phyloP scores from a whole-genome alignment of 306 rosid species.

The Gynostemma pentaphyllum region DNA sequence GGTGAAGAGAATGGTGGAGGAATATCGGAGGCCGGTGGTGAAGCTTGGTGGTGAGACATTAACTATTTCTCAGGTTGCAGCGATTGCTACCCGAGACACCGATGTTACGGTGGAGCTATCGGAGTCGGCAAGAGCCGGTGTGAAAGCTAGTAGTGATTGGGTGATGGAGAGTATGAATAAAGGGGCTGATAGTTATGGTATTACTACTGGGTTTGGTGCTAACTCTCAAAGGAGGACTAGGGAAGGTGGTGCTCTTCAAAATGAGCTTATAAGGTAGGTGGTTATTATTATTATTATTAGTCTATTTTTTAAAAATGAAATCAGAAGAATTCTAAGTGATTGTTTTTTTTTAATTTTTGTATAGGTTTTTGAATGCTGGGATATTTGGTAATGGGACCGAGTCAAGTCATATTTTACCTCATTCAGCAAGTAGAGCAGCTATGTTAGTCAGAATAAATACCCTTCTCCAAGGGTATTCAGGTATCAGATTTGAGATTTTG shows the following conservation, averaged over 20 bases:
- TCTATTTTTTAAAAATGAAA: too few relatives aligned
- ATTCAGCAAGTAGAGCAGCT: slow-evolving; percentile 66
- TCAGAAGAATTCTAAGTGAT: too few relatives aligned
- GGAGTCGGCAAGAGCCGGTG: slow-evolving; percentile 53
- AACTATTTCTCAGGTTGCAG: slow-evolving; percentile 73
- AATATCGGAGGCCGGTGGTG: slow-evolving; percentile 51
- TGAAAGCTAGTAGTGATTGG: slow-evolving; percentile 91
- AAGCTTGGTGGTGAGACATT: slow-evolving; percentile 52
- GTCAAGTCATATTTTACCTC: slow-evolving; percentile 57
- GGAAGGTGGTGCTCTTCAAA: slow-evolving; percentile 79
- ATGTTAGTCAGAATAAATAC: slow-evolving; percentile 79
- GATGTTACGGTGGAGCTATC: slow-evolving; percentile 53
- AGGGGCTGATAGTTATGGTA: slow-evolving; percentile 73
- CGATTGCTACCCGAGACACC: slow-evolving; percentile 33
- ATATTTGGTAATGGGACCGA: slow-evolving; percentile 63
- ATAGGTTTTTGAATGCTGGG: slow-evolving; percentile 87
- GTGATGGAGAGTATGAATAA: slow-evolving; percentile 64
- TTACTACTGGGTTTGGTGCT: slow-evolving; percentile 91
- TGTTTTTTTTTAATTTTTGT: not conserved
- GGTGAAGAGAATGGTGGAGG: slow-evolving; percentile 82
- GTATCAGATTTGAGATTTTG: slow-evolving; percentile 68
- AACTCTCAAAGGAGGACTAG: slow-evolving; percentile 77
- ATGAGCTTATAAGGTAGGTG: slow-evolving; percentile 38
- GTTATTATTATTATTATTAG: not conserved
- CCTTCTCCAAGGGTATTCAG: slow-evolving; percentile 86